These are phyloP conservation scores for Mucor plumbeus DNA, from an alignment of 371 early-diverging fungal genomes.

Conservation along the genomic window DNA sequence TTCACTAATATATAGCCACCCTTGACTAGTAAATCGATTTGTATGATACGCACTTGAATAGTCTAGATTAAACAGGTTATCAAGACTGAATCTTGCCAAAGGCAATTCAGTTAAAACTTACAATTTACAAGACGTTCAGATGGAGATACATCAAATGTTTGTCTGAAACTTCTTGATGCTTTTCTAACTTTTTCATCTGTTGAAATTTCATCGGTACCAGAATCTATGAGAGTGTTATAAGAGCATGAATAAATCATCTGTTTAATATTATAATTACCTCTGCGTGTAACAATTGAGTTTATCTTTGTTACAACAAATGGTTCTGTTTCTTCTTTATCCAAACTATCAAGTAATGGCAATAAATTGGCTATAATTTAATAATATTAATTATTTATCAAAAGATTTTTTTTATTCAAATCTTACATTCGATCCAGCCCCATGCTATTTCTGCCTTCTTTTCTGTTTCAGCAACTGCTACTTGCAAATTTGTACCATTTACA, in stretches of 20 bases:
- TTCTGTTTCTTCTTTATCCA: slow-evolving; percentile 82
- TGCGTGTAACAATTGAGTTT: slow-evolving; percentile 82
- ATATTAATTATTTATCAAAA: not conserved
- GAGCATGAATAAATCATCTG: slow-evolving; percentile 7
- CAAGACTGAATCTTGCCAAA: not conserved
- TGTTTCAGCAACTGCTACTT: slow-evolving; percentile 80
- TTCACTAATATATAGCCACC: slow-evolving; percentile 96
- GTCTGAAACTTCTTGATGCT: slow-evolving; percentile 90
- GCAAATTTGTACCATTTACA: slow-evolving; percentile 52
- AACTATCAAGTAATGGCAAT: slow-evolving; percentile 63
- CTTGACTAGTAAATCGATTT: slow-evolving; percentile 87
- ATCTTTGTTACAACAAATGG: slow-evolving; percentile 90
- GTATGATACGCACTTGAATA: slow-evolving; percentile 92
- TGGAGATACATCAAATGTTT: slow-evolving; percentile 83
- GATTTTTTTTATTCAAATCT: not conserved
- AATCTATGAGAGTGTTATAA: slow-evolving; percentile 44
- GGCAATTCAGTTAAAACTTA: slow-evolving; percentile 32
- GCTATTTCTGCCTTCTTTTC: slow-evolving; percentile 81
- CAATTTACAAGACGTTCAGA: slow-evolving; percentile 91
- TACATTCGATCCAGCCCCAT: slow-evolving; percentile 91
- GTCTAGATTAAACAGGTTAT: slow-evolving; percentile 49
- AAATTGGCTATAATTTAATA: slow-evolving; percentile 63
- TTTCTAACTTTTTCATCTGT: slow-evolving; percentile 85
- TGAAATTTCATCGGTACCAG: slow-evolving; percentile 78
- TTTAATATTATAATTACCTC: slow-evolving; percentile 57